Percentiles rank a stretch among this genome's conserved stretches.
Evolutionary conservation across 225 moss, liverwort and hornwort species (phyloP).

Genomic region (Polytrichum formosum): DNA sequence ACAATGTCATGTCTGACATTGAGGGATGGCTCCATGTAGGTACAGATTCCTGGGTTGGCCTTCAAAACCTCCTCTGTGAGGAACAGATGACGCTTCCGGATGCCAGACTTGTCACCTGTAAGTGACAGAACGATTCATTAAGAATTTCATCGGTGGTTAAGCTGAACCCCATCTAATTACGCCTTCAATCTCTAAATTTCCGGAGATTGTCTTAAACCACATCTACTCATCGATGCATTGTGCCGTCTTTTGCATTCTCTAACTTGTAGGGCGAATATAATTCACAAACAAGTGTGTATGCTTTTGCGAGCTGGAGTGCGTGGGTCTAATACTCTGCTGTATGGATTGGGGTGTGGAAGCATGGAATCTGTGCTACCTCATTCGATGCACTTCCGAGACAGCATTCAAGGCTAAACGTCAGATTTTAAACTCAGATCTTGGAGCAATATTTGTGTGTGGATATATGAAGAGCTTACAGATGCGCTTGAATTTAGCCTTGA

Average conservation of each 20-base stretch:
- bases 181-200: not conserved
- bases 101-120: constrained; percentile 17
- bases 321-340: not conserved
- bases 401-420: not conserved
- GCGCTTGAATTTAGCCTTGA: constrained; percentile 66
- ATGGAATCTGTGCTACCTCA: not conserved
- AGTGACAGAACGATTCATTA: not conserved
- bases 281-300: not conserved
- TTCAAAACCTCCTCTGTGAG: constrained; percentile 9
- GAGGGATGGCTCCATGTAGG: constrained; percentile 17
- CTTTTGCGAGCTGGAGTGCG: not conserved
- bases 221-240: not conserved
- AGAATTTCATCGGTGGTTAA: not conserved
- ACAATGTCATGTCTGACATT: constrained; percentile 11
- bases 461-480: constrained; percentile 37
- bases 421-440: not conserved
- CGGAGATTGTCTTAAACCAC: not conserved
- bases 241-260: not conserved
- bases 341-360: not conserved
- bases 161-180: not conserved
- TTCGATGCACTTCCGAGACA: not conserved
- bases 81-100: constrained; percentile 6
- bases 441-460: not conserved
- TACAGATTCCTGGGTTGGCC: constrained; percentile 8
- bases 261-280: not conserved